These are phyloP conservation scores for Elsinoe arachidis DNA, from an alignment of 2,329 filamentous ascomycete species.

Conservation along the genomic window DNA sequence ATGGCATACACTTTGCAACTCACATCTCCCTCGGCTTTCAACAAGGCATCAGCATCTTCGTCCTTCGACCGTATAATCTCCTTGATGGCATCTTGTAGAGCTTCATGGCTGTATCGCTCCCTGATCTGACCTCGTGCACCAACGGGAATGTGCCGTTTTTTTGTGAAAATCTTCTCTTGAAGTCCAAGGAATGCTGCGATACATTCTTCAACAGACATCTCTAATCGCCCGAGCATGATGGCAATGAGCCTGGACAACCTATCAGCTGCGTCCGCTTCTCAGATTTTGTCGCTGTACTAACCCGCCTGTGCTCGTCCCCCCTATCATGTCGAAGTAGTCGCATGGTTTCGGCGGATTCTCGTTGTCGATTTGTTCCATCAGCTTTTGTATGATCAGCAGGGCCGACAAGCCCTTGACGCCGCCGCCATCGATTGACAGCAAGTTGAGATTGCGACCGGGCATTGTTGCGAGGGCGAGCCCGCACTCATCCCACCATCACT, in stretches of 20 bases:
- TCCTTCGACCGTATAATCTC: not conserved
- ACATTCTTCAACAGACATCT: conserved; percentile 17
- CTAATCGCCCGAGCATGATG: conserved; percentile 19
- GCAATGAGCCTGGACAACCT: conserved; percentile 14
- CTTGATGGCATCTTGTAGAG: not conserved
- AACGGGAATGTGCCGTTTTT: not conserved
- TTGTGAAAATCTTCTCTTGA: not conserved
- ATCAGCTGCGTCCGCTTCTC: not conserved
- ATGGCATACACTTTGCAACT: not conserved
- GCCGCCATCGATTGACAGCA: conserved; percentile 28
- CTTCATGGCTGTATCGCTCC: not conserved
- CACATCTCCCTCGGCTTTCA: not conserved
- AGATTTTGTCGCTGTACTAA: not conserved
- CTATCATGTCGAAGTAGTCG: conserved; percentile 35
- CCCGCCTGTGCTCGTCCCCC: conserved; percentile 31
- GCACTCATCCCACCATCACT: no score
- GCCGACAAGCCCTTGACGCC: conserved; percentile 34
- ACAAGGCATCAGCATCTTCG: not conserved
- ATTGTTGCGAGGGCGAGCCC: not conserved
- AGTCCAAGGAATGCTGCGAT: conserved; percentile 15
- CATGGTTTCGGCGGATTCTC: conserved; percentile 26
- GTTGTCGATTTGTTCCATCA: conserved; percentile 29
- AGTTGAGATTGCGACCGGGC: not conserved
- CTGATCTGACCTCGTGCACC: not conserved
- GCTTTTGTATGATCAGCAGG: conserved; percentile 28